These are phyloP conservation scores for Mortierella sp. DNA, from an alignment of 371 early-diverging fungal species.

Conservation along the genomic window DNA sequence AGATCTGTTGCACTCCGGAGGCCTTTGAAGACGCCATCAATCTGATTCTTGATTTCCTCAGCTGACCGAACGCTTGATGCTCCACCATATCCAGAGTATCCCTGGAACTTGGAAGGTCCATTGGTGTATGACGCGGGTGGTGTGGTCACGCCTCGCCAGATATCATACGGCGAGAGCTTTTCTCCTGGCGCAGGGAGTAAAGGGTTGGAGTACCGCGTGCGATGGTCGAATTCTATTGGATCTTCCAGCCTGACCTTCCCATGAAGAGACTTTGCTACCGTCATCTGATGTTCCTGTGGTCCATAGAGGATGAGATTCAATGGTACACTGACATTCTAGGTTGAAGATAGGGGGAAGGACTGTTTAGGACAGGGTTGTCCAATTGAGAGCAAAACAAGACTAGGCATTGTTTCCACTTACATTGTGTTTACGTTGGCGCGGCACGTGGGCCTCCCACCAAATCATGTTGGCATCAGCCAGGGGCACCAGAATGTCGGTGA, in stretches of 20 bases:
- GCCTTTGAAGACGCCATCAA: conserved; percentile 63
- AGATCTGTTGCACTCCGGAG: conserved; percentile 61
- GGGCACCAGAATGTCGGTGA: conserved; percentile 30
- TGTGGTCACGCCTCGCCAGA: conserved; percentile 30
- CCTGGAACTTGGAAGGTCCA: conserved; percentile 12
- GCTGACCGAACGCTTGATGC: conserved; percentile 23
- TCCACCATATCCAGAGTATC: conserved; percentile 21
- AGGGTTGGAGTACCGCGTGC: conserved; percentile 39
- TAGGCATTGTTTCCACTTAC: conserved; percentile 3
- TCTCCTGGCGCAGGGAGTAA: conserved; percentile 29
- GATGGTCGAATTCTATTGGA: conserved; percentile 40
- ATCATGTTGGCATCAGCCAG: conserved; percentile 34
- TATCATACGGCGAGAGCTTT: conserved; percentile 28
- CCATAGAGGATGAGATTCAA: conserved; percentile 42
- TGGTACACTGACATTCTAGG: conserved; percentile 34
- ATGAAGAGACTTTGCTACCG: conserved; percentile 19
- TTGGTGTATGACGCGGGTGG: conserved; percentile 17
- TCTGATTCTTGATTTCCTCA: conserved; percentile 57
- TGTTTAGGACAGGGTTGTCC: neutral
- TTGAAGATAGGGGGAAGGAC: too few species aligned
- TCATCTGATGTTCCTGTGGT: conserved; percentile 27
- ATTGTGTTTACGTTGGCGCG: conserved; percentile 35
- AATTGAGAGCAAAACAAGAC: neutral
- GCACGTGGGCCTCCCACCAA: conserved; percentile 49
- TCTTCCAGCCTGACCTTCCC: conserved; percentile 30